Conservation (phyloP, 192 early-diverging fungal genomes). For the Gorgonomyces haynaldii region DNA sequence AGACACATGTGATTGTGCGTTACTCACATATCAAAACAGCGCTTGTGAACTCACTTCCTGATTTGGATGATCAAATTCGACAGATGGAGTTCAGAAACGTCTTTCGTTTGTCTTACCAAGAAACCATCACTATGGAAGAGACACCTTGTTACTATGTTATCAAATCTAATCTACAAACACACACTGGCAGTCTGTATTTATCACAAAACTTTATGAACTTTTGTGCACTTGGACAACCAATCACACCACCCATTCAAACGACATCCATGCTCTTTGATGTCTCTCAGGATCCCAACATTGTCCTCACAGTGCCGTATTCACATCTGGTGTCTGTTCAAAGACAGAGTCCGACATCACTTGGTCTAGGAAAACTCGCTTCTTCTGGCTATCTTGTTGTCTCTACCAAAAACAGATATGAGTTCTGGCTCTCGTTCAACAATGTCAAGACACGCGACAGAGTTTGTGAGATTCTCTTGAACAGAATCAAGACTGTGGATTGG, state of each 20-base stretch:
- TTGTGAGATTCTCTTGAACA: slow-evolving; percentile 17
- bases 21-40: slow-evolving; percentile 29
- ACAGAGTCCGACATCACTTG: slow-evolving; percentile 30
- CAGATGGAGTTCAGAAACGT: slow-evolving; percentile 38
- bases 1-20: slow-evolving; percentile 12
- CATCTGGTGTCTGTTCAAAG: slow-evolving; percentile 38
- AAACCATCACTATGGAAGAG: slow-evolving; percentile 36
- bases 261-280: slow-evolving; percentile 34
- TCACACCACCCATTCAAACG: slow-evolving; percentile 22
- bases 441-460: slow-evolving; percentile 27
- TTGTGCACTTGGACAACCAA: slow-evolving; percentile 5
- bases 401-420: slow-evolving; percentile 27
- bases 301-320: slow-evolving; percentile 29
- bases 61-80: slow-evolving; percentile 30
- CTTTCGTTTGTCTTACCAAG: slow-evolving; percentile 28
- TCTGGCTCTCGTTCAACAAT: slow-evolving; percentile 28
- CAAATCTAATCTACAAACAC: slow-evolving; percentile 9
- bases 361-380: slow-evolving; percentile 20
- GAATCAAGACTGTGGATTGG: slow-evolving; percentile 38
- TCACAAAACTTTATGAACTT: slow-evolving; percentile 41
- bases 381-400: slow-evolving; percentile 35
- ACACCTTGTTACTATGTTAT: slow-evolving; percentile 27
- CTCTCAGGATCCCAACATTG: slow-evolving; percentile 16
- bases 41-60: slow-evolving; percentile 17
- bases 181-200: slow-evolving; percentile 30